Base-by-base conservation (phyloP, 345 rosid species). In the Populus simonii region DNA sequence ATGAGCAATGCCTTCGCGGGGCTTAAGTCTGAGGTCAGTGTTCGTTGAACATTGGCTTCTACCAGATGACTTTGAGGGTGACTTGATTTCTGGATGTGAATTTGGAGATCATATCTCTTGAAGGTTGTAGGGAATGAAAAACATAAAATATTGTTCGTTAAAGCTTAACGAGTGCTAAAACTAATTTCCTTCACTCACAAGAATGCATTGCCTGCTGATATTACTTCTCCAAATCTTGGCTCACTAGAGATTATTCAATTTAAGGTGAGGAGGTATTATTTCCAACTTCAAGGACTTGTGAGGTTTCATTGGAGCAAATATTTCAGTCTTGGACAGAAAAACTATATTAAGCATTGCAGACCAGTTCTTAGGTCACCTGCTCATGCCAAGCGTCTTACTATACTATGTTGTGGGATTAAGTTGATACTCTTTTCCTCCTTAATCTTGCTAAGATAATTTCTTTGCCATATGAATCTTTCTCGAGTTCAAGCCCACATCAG, bases 251-350 rank as follows among this genome's bases (percentile, higher is more conserved):
- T 36, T 53, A 27, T 63, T 63, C 59, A 55, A 25, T 74, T 74
- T 63, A 51, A 62, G 16, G 70, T 31, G 43, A 43, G 31, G 25
- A 74, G 35, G 22, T 74, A 33, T 33, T 33, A 4, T 33, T 33
- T 33, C 36, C 36, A 33, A 33, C 20, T 20, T 74, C 33, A 43
- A 65, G 39, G 39, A 73, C 23, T 43, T 74, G 7, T 45, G 45
- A 8, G 39, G 71, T 45, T 35, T 75, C 39, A 41, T 23, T 22
- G 65, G 31, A 49, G 72, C 49, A 15, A 47, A 41, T 66, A 71
- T 75, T 75, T 67, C 57, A 45, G 63, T 74, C 57, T 43, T 74
- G 77, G 70, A 74, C 45, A 74, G 36, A 23, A 38, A 38, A 36
- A 74, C 57, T 74, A 74, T 63, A 38, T 15, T 41, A 8, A 23